A percentile compares a stretch with the other conserved stretches of the same genome.
Evolutionary conservation across 2,329 filamentous ascomycete species (phyloP).

Genomic region (Zasmidium cellare): DNA sequence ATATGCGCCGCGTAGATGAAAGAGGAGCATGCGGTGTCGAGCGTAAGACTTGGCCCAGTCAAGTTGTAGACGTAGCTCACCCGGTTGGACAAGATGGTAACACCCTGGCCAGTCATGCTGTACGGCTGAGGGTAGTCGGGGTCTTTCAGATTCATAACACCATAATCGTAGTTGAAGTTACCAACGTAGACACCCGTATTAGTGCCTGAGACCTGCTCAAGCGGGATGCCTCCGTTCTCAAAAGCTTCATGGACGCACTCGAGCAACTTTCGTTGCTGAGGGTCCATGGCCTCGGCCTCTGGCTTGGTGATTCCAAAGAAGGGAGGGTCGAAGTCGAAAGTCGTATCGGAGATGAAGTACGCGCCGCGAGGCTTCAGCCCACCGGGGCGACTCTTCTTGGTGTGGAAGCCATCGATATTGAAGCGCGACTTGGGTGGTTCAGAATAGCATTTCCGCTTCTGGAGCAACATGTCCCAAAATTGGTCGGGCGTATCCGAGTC

Average conservation of each 20-base stretch:
- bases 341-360: slow-evolving; percentile 32
- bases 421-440: slow-evolving; percentile 29
- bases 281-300: slow-evolving; percentile 45
- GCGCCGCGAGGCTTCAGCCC: slow-evolving; percentile 15
- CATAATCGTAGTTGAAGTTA: slow-evolving; percentile 1
- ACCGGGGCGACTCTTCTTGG: slow-evolving; percentile 6
- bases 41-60: slow-evolving; percentile 12
- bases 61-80: slow-evolving; percentile 21
- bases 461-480: neutral
- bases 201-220: slow-evolving; percentile 6
- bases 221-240: slow-evolving; percentile 18
- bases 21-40: slow-evolving; percentile 8
- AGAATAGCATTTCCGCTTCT: neutral
- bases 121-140: slow-evolving; percentile 17
- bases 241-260: slow-evolving; percentile 45
- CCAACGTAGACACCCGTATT: slow-evolving; percentile 19
- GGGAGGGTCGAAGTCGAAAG: slow-evolving; percentile 36
- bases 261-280: slow-evolving; percentile 42
- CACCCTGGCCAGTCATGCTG: slow-evolving; percentile 13
- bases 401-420: slow-evolving; percentile 22
- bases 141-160: slow-evolving; percentile 12
- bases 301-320: slow-evolving; percentile 44
- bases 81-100: slow-evolving; percentile 16
- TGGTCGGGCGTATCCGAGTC: neutral
- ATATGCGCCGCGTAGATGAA: slow-evolving; percentile 33